Evolutionary conservation across 495 filamentous ascomycete genomes (phyloP).

Genomic region (Talaromyces borbonicus): DNA sequence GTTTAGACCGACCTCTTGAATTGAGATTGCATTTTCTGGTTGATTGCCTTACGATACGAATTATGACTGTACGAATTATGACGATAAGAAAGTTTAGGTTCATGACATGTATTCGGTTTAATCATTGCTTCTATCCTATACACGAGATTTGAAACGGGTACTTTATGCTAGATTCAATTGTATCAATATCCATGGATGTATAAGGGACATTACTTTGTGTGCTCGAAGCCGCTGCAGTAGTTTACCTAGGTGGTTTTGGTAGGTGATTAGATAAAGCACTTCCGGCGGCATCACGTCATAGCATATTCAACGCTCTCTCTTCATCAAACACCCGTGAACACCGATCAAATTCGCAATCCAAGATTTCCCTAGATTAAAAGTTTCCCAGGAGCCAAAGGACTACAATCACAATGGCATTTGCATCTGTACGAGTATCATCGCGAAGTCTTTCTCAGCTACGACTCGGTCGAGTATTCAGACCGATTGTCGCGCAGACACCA

Average conservation of each 20-base stretch:
- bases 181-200: too few relatives aligned
- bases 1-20: not conserved
- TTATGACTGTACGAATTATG: slow-evolving; percentile 1
- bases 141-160: too few relatives aligned
- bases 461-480: not conserved
- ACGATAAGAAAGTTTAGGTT: too few relatives aligned
- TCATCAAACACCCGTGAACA: not conserved
- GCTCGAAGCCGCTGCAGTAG: too few relatives aligned
- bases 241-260: too few relatives aligned
- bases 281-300: slow-evolving; percentile 1
- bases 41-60: not conserved
- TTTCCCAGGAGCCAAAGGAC: too few relatives aligned
- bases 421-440: not conserved
- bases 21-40: not conserved
- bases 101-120: too few relatives aligned
- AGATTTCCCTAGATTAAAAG: too few relatives aligned
- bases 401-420: not conserved
- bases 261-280: slow-evolving; percentile 1
- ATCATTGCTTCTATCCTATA: too few relatives aligned
- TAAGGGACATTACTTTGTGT: too few relatives aligned
- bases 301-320: not conserved
- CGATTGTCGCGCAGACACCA: not conserved
- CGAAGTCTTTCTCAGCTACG: not conserved
- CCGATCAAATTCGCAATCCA: too few relatives aligned
- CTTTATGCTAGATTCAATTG: too few relatives aligned